Evolutionary conservation across 495 filamentous ascomycete species (phyloP).

Genomic region (Xanthoparmelia taractica): DNA sequence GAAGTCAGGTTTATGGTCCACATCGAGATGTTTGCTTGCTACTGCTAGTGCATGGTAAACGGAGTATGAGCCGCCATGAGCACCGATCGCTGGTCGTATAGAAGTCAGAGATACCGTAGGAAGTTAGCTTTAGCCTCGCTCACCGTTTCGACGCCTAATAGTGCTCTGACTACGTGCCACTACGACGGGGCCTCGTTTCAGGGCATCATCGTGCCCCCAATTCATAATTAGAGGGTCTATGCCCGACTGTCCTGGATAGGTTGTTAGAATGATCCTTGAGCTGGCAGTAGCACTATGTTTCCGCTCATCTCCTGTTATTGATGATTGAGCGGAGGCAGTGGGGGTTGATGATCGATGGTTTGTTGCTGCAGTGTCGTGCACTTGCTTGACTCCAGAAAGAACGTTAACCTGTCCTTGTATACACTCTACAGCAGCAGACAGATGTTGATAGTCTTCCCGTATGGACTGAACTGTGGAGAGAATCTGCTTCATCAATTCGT

Average conservation of each 20-base stretch:
- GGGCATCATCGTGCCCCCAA: slow-evolving; percentile 76
- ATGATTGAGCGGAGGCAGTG: not conserved
- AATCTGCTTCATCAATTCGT: slow-evolving; percentile 29
- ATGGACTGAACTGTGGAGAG: slow-evolving; percentile 34
- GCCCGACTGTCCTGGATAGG: slow-evolving; percentile 88
- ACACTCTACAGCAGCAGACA: slow-evolving; percentile 55
- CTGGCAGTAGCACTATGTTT: slow-evolving; percentile 28
- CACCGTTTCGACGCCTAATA: slow-evolving; percentile 79
- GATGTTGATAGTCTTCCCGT: slow-evolving; percentile 48
- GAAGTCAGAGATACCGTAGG: slow-evolving; percentile 18
- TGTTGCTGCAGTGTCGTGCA: slow-evolving; percentile 35
- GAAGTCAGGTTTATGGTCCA: slow-evolving; percentile 84
- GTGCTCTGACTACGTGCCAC: slow-evolving; percentile 70
- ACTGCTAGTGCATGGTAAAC: slow-evolving; percentile 94
- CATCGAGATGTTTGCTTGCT: slow-evolving; percentile 77
- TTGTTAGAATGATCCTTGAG: slow-evolving; percentile 69
- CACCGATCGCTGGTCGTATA: slow-evolving; percentile 48
- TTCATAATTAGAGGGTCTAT: slow-evolving; percentile 83
- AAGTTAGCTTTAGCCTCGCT: slow-evolving; percentile 26
- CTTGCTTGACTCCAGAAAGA: slow-evolving; percentile 48
- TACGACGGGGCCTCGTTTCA: slow-evolving; percentile 77
- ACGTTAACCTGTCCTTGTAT: slow-evolving; percentile 59
- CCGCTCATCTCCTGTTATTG: slow-evolving; percentile 3
- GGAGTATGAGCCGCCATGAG: slow-evolving; percentile 94
- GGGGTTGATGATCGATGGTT: not conserved